These are phyloP conservation scores for Podila epicladia DNA, from an alignment of 192 early-diverging fungal species.

Conservation along the genomic window DNA sequence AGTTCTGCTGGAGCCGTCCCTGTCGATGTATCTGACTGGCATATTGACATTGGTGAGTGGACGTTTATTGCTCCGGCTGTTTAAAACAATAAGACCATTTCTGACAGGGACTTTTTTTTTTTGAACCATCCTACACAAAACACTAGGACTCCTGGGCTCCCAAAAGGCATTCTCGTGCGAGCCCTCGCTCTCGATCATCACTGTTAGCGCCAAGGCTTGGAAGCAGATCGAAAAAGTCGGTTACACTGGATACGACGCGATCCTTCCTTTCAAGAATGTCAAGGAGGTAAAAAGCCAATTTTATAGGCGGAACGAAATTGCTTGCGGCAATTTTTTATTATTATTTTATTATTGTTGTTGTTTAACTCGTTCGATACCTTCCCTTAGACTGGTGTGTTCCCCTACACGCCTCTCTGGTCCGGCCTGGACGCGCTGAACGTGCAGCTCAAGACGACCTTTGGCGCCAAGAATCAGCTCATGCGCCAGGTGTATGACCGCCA, in stretches of 20 bases:
- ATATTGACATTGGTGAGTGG: conserved; percentile 34
- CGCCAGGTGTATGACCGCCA: conserved; percentile 23
- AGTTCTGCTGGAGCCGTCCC: conserved; percentile 42
- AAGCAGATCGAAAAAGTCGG: conserved; percentile 45
- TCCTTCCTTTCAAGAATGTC: conserved; percentile 25
- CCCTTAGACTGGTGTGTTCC: conserved; percentile 10
- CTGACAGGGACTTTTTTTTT: neutral
- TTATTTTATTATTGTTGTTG: no score
- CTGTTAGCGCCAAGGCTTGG: conserved; percentile 44
- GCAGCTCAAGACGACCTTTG: conserved; percentile 25
- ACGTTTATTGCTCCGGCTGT: neutral
- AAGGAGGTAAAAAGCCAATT: conserved; percentile 17
- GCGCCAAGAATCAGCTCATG: conserved; percentile 6
- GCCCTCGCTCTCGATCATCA: conserved; percentile 29
- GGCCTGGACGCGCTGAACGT: conserved; percentile 39
- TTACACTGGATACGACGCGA: conserved; percentile 41
- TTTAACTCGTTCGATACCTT: neutral
- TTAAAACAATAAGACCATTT: neutral
- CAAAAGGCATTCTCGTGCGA: conserved; percentile 47
- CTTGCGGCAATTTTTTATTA: no score
- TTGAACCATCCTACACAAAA: neutral
- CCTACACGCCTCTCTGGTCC: conserved; percentile 47
- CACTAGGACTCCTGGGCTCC: conserved; percentile 32
- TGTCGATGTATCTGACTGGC: conserved; percentile 42
- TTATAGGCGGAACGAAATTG: neutral